phyloP scores from a whole-genome alignment of 2,329 filamentous ascomycete species.

The Fusarium avenaceum region DNA sequence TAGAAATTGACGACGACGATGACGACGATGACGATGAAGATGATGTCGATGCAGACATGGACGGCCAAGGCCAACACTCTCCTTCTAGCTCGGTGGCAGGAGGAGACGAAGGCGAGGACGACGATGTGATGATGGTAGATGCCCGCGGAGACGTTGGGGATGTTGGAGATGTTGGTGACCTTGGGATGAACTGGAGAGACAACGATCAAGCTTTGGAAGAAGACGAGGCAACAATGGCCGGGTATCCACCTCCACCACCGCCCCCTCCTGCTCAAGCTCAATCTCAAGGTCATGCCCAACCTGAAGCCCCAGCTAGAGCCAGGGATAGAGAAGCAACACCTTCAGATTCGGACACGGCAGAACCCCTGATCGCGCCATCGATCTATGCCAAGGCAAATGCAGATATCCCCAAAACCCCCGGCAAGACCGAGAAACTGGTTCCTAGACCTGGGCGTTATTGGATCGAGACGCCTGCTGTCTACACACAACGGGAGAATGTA shows the following conservation, averaged over 20 bases:
- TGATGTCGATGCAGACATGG: constrained; percentile 61
- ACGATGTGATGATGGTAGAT: constrained; percentile 71
- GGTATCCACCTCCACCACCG: constrained; percentile 73
- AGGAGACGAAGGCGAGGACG: constrained; percentile 64
- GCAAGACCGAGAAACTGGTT: constrained; percentile 62
- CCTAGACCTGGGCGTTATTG: constrained; percentile 84
- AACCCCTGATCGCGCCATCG: constrained; percentile 72
- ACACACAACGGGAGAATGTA: constrained; percentile 71
- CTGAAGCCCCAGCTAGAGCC: constrained; percentile 58
- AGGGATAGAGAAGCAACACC: constrained; percentile 74
- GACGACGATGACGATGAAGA: constrained; percentile 54
- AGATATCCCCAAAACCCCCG: constrained; percentile 86
- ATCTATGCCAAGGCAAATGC: constrained; percentile 75
- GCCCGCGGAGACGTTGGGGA: constrained; percentile 63
- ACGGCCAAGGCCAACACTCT: constrained; percentile 55
- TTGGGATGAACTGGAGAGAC: constrained; percentile 65
- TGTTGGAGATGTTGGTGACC: constrained; percentile 59
- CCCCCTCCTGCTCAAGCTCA: constrained; percentile 70
- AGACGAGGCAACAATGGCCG: constrained; percentile 82
- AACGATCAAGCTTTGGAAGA: constrained; percentile 78
- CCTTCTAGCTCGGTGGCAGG: constrained; percentile 52
- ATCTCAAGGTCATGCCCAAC: constrained; percentile 59
- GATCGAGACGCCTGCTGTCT: constrained; percentile 82
- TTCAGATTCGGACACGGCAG: constrained; percentile 77
- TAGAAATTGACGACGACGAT: constrained; percentile 51